These are phyloP conservation scores for Ophiostoma fasciatum DNA, from an alignment of 2,329 filamentous ascomycete species.

Conservation along the genomic window DNA sequence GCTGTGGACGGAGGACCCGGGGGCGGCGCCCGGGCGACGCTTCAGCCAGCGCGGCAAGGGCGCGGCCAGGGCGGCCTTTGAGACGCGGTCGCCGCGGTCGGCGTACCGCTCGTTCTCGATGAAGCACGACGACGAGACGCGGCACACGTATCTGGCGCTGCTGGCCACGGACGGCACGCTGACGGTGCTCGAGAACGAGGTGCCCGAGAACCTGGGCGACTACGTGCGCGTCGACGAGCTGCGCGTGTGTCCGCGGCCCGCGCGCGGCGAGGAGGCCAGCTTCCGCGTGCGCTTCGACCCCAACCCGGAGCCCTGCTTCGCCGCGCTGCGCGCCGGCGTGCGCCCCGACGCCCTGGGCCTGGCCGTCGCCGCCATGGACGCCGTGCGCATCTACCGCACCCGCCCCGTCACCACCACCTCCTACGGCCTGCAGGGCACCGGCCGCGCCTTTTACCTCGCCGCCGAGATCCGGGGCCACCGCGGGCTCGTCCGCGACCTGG, in stretches of 20 bases:
- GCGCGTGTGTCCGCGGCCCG: conserved; percentile 53
- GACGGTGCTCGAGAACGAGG: conserved; percentile 70
- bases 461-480: conserved; percentile 60
- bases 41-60: conserved; percentile 50
- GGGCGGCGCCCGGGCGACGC: conserved; percentile 62
- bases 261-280: conserved; percentile 69
- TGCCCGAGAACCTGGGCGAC: conserved; percentile 64
- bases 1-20: conserved; percentile 83
- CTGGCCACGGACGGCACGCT: conserved; percentile 65
- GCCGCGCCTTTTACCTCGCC: conserved; percentile 73
- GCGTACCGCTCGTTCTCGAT: conserved; percentile 75
- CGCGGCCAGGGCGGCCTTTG: conserved; percentile 35
- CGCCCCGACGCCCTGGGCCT: conserved; percentile 64
- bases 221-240: conserved; percentile 67
- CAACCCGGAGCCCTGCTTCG: conserved; percentile 67
- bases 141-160: conserved; percentile 73
- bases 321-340: conserved; percentile 65
- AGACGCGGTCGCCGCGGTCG: conserved; percentile 42
- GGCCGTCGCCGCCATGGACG: conserved; percentile 74
- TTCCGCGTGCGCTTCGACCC: conserved; percentile 84
- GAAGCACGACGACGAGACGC: conserved; percentile 62
- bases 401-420: conserved; percentile 38
- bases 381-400: conserved; percentile 71
- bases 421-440: conserved; percentile 38
- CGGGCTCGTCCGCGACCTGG: conserved; percentile 69